Evolutionary conservation across 768 basidiomycete species (phyloP), one percentile per base, ranked within the genome.

Genomic region (Tulasnella sp.): DNA sequence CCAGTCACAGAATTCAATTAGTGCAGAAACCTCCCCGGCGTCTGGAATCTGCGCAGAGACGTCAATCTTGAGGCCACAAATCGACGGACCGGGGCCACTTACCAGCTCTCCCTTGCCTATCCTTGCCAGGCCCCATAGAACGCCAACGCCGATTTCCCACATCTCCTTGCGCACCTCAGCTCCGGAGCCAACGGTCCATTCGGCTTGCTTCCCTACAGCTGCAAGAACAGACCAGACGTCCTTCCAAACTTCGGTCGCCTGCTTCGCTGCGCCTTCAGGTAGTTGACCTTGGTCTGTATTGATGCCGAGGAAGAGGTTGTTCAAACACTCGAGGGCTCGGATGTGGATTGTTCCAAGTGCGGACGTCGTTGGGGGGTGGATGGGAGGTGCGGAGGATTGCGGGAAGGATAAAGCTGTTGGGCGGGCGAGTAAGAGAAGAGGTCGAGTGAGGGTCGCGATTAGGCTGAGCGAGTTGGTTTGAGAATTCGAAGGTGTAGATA

Each of bases 301-400:
- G 84, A 84, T 0, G 89, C 87, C 3, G 92, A 97, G 88, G 83
- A 97, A 93, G 54, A 96, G 88, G 84, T 98, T 98, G 84, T 94
- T 96, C 73, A 98, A 88, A 84, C 96, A 96, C 85, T 97, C 96
- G 40, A 97, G 88, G 14, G 96, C 94, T 82, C 92, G 89, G 80
- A 95, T 88, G 84, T 98, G 96, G 76, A 97, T 91, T 9, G 93
- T 91, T 82, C 93, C 90, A 72, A 98, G 90, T 14, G 89, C 93
- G 37, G 96, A 94, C 0, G 96, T 97, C 18, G 93, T 96, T 1
- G 96, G 96, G 58, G 96, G 94, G 84, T 97, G 94, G 95, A 96
- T 16, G 90, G 90, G 6, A 89, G 86, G 34, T 90, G 88, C 24
- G 89, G 87, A 79, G 5, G 85, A 50, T 0, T 95, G 94, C 22